Evolutionary conservation across 768 basidiomycete species (phyloP).

Genomic region (Guyanaporus albipodus): DNA sequence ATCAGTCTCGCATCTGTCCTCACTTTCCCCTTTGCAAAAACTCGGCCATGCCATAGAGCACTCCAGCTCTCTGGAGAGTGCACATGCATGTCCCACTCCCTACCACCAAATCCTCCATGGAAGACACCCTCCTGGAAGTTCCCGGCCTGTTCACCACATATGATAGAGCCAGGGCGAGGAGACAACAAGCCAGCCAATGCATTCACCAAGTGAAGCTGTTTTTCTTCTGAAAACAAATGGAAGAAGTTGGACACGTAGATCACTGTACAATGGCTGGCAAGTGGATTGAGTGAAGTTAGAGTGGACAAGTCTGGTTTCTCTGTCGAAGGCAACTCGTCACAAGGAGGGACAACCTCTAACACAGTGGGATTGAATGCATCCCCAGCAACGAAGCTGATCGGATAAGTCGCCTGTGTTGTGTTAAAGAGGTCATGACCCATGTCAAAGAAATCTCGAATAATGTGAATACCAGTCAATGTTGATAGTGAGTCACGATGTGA

Average conservation of each 20-base stretch:
- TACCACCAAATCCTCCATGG: not conserved
- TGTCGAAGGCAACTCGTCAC: conserved; percentile 23
- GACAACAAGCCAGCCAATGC: conserved; percentile 29
- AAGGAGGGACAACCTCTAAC: conserved; percentile 34
- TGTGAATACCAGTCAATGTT: not conserved
- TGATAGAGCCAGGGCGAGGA: conserved; percentile 27
- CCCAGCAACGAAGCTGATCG: conserved; percentile 49
- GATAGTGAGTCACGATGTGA: not conserved
- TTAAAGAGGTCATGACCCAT: conserved; percentile 60
- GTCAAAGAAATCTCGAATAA: conserved; percentile 47
- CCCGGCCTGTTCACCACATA: conserved; percentile 29
- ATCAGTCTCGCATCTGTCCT: conserved; percentile 1
- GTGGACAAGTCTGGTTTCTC: conserved; percentile 28
- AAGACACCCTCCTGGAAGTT: not conserved
- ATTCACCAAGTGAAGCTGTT: conserved; percentile 28
- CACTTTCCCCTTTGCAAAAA: conserved; percentile 27
- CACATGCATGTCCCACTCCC: conserved; percentile 18
- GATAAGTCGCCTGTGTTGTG: conserved; percentile 49
- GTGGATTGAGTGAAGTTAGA: conserved; percentile 43
- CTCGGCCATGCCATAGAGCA: conserved; percentile 36
- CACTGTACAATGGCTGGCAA: conserved; percentile 46
- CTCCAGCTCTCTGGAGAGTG: conserved; percentile 35
- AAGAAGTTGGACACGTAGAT: conserved; percentile 52
- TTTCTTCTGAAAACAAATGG: conserved; percentile 30
- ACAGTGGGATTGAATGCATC: conserved; percentile 48